Conservation (phyloP, 495 filamentous ascomycete genomes). For the Penicillium ochrochloron region DNA sequence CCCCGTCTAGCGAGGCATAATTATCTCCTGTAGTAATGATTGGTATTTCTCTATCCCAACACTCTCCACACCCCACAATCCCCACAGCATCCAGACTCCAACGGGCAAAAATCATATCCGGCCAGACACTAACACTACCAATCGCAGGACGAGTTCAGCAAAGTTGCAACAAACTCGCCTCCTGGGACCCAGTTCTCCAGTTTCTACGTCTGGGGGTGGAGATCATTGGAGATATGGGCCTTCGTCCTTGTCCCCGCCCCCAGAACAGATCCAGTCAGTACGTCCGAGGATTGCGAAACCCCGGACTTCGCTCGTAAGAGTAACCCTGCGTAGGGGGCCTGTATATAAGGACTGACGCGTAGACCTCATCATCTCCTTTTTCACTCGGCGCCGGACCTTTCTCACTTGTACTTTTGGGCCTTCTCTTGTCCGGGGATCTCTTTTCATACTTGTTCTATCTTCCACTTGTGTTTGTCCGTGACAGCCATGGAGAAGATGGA, state of each 20-base stretch:
- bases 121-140: neutral
- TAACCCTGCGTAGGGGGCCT: neutral
- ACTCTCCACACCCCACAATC: slow-evolving; percentile 14
- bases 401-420: neutral
- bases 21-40: neutral
- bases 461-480: neutral
- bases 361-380: neutral
- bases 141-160: neutral
- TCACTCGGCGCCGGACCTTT: neutral
- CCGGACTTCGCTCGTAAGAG: neutral
- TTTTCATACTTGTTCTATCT: neutral
- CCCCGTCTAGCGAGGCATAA: neutral
- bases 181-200: neutral
- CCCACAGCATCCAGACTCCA: slow-evolving; percentile 13
- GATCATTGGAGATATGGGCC: neutral
- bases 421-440: neutral
- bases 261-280: slow-evolving; percentile 6
- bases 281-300: neutral
- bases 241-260: slow-evolving; percentile 8
- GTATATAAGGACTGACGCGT: neutral
- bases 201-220: slow-evolving; percentile 12
- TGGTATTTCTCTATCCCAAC: neutral
- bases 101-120: slow-evolving; percentile 9
- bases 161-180: neutral
- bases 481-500: slow-evolving; percentile 26